These are phyloP conservation scores for Abrus precatorius DNA, from an alignment of 306 rosid species.

Conservation along the genomic window DNA sequence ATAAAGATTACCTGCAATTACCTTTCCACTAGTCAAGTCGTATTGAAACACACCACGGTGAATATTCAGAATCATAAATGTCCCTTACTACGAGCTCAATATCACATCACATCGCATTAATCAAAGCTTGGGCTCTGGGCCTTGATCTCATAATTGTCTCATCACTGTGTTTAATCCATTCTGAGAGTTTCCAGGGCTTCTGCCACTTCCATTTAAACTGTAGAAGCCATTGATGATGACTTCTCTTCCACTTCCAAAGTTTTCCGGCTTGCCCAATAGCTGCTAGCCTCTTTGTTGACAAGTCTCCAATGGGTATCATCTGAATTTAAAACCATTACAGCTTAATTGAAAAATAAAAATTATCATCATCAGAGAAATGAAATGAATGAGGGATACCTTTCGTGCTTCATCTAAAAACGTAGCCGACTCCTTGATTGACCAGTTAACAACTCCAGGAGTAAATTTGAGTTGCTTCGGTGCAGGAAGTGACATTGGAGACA, in stretches of 20 bases:
- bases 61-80: conserved; percentile 37
- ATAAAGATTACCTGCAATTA: conserved; percentile 58
- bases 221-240: conserved; percentile 94
- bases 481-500: conserved; percentile 77
- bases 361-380: conserved; percentile 10
- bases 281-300: conserved; percentile 75
- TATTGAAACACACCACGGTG: conserved; percentile 44
- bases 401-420: conserved; percentile 64
- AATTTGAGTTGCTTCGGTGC: conserved; percentile 89
- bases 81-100: conserved; percentile 16
- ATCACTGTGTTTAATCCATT: conserved; percentile 89
- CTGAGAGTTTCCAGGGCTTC: conserved; percentile 94
- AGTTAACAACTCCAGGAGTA: conserved; percentile 81
- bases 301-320: conserved; percentile 81
- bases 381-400: conserved; percentile 56
- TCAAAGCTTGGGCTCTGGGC: conserved; percentile 65
- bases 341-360: conserved; percentile 39
- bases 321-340: conserved; percentile 52
- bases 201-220: conserved; percentile 97
- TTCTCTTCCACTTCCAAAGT: conserved; percentile 92
- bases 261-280: conserved; percentile 80
- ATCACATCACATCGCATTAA: conserved; percentile 60
- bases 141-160: conserved; percentile 82
- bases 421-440: conserved; percentile 60
- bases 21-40: conserved; percentile 45